phyloP scores from a whole-genome alignment of 805 yeast genomes.

The Teunomyces pallodes region DNA sequence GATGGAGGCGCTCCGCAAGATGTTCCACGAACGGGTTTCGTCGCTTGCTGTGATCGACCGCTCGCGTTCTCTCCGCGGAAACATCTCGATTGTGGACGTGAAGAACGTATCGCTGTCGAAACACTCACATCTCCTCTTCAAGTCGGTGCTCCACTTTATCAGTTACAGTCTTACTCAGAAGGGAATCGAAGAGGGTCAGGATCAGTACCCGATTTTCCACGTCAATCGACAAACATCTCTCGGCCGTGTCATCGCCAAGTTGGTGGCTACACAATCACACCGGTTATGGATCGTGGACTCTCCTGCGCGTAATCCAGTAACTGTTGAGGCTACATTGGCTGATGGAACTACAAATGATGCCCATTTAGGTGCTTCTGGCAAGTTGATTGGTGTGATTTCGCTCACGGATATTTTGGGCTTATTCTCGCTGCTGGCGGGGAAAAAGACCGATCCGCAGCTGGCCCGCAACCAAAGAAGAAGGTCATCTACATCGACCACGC shows the following conservation, averaged over 20 bases:
- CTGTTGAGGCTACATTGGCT: constrained; percentile 16
- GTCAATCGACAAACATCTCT: constrained; percentile 77
- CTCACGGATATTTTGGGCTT: constrained; percentile 85
- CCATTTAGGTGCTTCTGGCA: constrained; percentile 67
- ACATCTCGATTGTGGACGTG: constrained; percentile 93
- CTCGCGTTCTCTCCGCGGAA: constrained; percentile 74
- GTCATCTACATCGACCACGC: constrained; percentile 35
- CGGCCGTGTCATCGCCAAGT: constrained; percentile 87
- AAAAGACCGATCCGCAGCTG: constrained; percentile 73
- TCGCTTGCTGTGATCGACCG: constrained; percentile 91
- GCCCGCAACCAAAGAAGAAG: constrained; percentile 90
- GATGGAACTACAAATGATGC: constrained; percentile 6
- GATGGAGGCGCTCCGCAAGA: constrained; percentile 80
- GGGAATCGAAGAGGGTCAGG: constrained; percentile 93
- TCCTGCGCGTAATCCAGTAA: background rate
- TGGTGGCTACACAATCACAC: constrained; percentile 93
- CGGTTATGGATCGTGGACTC: constrained; percentile 77
- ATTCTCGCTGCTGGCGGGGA: constrained; percentile 66
- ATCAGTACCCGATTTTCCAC: constrained; percentile 94
- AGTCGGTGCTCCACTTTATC: constrained; percentile 83
- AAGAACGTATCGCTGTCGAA: constrained; percentile 83
- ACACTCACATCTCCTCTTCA: constrained; percentile 76
- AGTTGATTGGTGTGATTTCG: constrained; percentile 86
- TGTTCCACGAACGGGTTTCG: constrained; percentile 81
- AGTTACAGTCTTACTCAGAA: constrained; percentile 81